phyloP scores from a whole-genome alignment of 352 stramenopile genomes.

The Phytophthora ohioensis region DNA sequence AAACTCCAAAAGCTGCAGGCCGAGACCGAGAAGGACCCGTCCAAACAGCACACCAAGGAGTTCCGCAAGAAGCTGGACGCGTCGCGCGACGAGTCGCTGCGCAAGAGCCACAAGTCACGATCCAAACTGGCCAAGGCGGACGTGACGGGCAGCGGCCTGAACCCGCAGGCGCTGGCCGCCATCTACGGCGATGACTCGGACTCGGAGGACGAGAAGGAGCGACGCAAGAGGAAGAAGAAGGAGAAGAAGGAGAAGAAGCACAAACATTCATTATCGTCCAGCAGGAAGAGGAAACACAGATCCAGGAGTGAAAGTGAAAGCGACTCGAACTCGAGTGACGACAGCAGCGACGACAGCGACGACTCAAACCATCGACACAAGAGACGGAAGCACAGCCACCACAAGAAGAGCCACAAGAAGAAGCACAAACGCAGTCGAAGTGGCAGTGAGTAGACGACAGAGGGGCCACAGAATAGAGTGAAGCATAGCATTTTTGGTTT shows the following conservation, averaged over 20 bases:
- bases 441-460: constrained; percentile 29
- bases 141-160: constrained; percentile 58
- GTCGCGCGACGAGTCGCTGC: constrained; percentile 69
- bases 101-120: constrained; percentile 56
- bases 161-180: constrained; percentile 75
- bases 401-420: constrained; percentile 40
- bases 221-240: constrained; percentile 43
- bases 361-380: constrained; percentile 32
- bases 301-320: constrained; percentile 32
- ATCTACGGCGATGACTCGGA: constrained; percentile 57
- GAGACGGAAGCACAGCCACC: constrained; percentile 36
- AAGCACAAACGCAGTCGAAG: constrained; percentile 65
- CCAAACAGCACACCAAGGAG: constrained; percentile 44
- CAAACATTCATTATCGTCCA: constrained; percentile 28
- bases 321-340: constrained; percentile 24
- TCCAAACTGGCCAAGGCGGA: constrained; percentile 34
- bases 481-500: constrained; percentile 13
- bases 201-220: constrained; percentile 15
- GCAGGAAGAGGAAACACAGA: constrained; percentile 34
- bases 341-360: constrained; percentile 30
- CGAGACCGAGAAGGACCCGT: constrained; percentile 55
- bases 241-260: constrained; percentile 65
- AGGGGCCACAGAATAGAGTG: constrained; percentile 9
- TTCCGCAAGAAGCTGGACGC: constrained; percentile 77
- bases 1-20: constrained; percentile 82